phyloP scores from a whole-genome alignment of 129 eudicot genomes.

The Artemisia annua region DNA sequence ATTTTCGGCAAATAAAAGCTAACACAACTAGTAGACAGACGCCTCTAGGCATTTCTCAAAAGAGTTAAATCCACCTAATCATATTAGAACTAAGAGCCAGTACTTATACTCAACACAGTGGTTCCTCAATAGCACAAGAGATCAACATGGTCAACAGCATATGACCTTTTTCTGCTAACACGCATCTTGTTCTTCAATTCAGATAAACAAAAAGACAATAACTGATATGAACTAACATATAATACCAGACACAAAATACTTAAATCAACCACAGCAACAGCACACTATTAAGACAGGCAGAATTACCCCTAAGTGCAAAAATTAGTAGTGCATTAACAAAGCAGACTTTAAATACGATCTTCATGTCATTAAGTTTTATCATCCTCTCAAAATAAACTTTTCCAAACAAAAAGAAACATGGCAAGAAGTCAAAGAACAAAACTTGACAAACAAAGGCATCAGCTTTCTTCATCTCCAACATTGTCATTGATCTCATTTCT shows the following conservation, averaged over 20 bases:
- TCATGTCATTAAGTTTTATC: slow-evolving; percentile 9
- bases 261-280: not conserved
- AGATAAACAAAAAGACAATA: too few relatives aligned
- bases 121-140: too few relatives aligned
- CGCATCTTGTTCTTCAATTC: too few relatives aligned
- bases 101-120: too few relatives aligned
- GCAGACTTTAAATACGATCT: slow-evolving; percentile 21
- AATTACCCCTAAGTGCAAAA: not conserved
- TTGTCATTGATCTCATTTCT: slow-evolving; percentile 50
- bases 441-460: slow-evolving; percentile 25
- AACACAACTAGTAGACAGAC: too few relatives aligned
- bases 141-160: too few relatives aligned
- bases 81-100: too few relatives aligned
- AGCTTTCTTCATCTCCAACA: slow-evolving; percentile 22
- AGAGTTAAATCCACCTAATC: too few relatives aligned
- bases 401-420: not conserved
- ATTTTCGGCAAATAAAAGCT: too few relatives aligned
- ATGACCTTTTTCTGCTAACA: too few relatives aligned
- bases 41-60: too few relatives aligned
- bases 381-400: slow-evolving; percentile 26
- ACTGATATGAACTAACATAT: not conserved
- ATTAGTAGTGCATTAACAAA: not conserved
- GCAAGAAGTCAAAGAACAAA: slow-evolving; percentile 44
- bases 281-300: not conserved
- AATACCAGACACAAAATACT: not conserved